Evolutionary conservation across 805 yeast genomes (phyloP).

Genomic region (Ogataea trehalophila): DNA sequence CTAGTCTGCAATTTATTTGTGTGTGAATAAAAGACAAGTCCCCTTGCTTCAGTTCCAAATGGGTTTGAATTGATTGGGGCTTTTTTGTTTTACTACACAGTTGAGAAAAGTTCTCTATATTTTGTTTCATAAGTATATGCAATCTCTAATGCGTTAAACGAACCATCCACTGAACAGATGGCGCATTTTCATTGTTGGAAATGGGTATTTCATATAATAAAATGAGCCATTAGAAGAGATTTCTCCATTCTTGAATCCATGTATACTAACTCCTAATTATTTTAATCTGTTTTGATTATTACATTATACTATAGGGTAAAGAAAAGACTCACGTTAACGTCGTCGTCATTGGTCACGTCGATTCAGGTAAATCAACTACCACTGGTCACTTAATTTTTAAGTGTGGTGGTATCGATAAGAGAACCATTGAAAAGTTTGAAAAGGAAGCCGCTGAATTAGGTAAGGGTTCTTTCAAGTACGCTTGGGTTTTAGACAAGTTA

Average conservation of each 20-base stretch:
- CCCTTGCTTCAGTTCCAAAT: too few relatives aligned
- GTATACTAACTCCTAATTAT: not conserved
- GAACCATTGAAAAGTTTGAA: slow-evolving; percentile 97
- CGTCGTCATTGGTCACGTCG: slow-evolving; percentile 99
- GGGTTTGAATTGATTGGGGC: too few relatives aligned
- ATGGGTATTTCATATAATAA: too few relatives aligned
- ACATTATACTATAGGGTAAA: slow-evolving; percentile 58
- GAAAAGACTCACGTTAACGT: slow-evolving; percentile 98
- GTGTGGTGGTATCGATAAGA: slow-evolving; percentile 99
- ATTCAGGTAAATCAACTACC: slow-evolving; percentile 98
- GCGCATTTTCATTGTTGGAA: too few relatives aligned
- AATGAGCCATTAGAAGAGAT: too few relatives aligned
- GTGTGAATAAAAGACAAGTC: too few relatives aligned
- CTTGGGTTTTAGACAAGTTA: slow-evolving; percentile 94
- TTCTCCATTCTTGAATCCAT: not conserved
- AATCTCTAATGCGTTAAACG: too few relatives aligned
- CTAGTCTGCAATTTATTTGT: too few relatives aligned
- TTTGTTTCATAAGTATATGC: too few relatives aligned
- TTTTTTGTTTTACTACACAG: too few relatives aligned
- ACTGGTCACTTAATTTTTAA: slow-evolving; percentile 99
- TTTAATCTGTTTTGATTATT: not conserved
- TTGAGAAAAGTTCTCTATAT: too few relatives aligned
- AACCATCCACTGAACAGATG: too few relatives aligned
- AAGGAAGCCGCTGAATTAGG: slow-evolving; percentile 97
- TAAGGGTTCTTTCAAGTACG: slow-evolving; percentile 96